A percentile compares a stretch with the other conserved stretches of the same genome.
Conservation (phyloP, 2,329 filamentous ascomycete genomes). For the Fusarium sp. region DNA sequence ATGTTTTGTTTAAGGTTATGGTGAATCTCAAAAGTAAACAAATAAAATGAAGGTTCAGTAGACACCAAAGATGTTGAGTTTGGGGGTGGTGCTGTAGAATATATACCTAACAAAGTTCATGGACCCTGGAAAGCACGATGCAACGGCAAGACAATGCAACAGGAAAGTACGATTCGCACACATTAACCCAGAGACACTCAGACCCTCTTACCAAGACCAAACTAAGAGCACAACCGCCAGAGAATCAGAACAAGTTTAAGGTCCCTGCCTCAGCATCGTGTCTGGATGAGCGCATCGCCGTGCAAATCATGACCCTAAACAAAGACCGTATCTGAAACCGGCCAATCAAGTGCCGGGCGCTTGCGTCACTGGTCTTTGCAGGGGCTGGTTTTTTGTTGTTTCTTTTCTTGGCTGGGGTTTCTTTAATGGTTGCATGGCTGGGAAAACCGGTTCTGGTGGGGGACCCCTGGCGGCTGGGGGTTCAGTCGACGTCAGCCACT, state of each 20-base stretch:
- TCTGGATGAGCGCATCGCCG: conserved; percentile 42
- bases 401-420: conserved; percentile 27
- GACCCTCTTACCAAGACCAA: neutral
- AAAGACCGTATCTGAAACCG: conserved; percentile 20
- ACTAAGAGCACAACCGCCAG: conserved; percentile 25
- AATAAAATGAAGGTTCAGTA: conserved; percentile 23
- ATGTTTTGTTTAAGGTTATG: neutral
- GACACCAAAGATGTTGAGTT: conserved; percentile 8
- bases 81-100: conserved; percentile 27
- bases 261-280: neutral
- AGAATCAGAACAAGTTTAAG: conserved; percentile 29
- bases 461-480: conserved; percentile 13
- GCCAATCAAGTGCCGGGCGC: conserved; percentile 30
- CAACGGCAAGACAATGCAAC: conserved; percentile 27
- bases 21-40: conserved; percentile 16
- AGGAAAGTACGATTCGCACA: conserved; percentile 30
- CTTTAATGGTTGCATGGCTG: conserved; percentile 19
- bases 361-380: conserved; percentile 38
- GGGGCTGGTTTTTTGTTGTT: conserved; percentile 7
- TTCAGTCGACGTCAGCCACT: conserved; percentile 33
- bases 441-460: conserved; percentile 43
- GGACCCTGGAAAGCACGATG: conserved; percentile 30
- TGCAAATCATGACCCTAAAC: conserved; percentile 46
- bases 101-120: conserved; percentile 29
- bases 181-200: neutral